Base-by-base conservation (phyloP, 2,329 filamentous ascomycete genomes). In the Fusarium mundagurra region DNA sequence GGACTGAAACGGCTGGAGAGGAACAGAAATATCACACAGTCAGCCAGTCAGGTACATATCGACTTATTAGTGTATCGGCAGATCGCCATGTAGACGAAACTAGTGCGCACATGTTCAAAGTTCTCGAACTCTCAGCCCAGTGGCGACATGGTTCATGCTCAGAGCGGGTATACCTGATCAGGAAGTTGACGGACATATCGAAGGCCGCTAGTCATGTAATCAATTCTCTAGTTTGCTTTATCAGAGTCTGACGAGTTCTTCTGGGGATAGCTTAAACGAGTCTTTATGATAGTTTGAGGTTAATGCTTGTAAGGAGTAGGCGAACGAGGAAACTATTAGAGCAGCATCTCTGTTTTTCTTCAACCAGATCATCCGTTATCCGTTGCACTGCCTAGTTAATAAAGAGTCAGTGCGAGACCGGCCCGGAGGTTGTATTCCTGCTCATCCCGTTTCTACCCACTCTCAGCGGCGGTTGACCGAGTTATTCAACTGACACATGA, bases 161-260 rank as follows among this genome's bases (percentile, higher is more conserved):
- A 39, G 64, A 24, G 47, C 67, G 67, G 67, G 67, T 60, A 70
- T 70, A 44, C 67, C 67, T 70, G 67, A 70, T 61, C 36, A 71
- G 67, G 67, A 70, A 70, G 67, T 70, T 70, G 53, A 60, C 67
- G 67, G 53, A 54, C 67, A 70, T 70, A 38, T 57, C 61, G 20
- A 58, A 29, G 71, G 67, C 60, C 67, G 61, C 67, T 70, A 70
- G 66, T 66, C 60, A 70, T 65, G 59, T 65, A 70, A 66, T 61
- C 61, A 39, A 71, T 39, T 60, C 54, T 45, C 55, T 70, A 66
- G 67, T 61, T 55, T 70, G 47, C 36, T 54, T 36, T 38, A 41
- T 36, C 36, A 60, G 53, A 70, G 22, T 47, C 34, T 70, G 60
- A 44, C 53, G 41, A 71, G 33, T 70, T 43, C 61, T 60, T 70